Evolutionary conservation across 2,329 filamentous ascomycete genomes (phyloP).

Genomic region (Ascochyta clinopodiicola): DNA sequence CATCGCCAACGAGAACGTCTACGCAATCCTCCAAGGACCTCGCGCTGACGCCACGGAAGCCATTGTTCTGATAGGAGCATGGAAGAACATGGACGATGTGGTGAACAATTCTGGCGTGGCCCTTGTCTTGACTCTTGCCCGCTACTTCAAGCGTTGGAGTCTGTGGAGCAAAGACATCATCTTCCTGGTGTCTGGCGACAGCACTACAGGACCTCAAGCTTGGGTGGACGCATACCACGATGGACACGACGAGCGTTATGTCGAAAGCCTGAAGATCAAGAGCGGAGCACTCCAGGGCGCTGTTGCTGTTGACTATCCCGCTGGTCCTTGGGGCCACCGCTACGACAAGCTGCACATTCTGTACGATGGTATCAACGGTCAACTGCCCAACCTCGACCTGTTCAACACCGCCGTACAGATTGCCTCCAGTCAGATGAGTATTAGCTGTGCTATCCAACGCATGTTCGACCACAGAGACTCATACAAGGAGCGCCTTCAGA

Average conservation of each 20-base stretch:
- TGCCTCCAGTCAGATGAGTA: slow-evolving; percentile 89
- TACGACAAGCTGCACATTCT: slow-evolving; percentile 90
- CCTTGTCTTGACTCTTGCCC: slow-evolving; percentile 81
- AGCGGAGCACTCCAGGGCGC: slow-evolving; percentile 92
- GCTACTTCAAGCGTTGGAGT: slow-evolving; percentile 98
- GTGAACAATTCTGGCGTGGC: slow-evolving; percentile 88
- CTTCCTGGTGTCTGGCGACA: slow-evolving; percentile 86
- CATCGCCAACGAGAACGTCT: slow-evolving; percentile 85
- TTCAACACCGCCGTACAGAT: slow-evolving; percentile 93
- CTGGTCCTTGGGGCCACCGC: slow-evolving; percentile 70
- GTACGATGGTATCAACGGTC: slow-evolving; percentile 95
- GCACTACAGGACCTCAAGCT: slow-evolving; percentile 86
- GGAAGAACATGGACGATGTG: slow-evolving; percentile 79
- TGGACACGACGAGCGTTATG: slow-evolving; percentile 73
- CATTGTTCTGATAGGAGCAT: slow-evolving; percentile 88
- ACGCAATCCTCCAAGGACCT: slow-evolving; percentile 90
- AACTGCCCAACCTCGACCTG: slow-evolving; percentile 92
- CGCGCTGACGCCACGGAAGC: slow-evolving; percentile 96
- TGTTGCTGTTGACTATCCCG: slow-evolving; percentile 88
- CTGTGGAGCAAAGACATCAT: slow-evolving; percentile 99
- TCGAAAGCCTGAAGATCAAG: slow-evolving; percentile 83
- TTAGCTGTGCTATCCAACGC: slow-evolving; percentile 81
- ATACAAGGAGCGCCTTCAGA: slow-evolving; percentile 82
- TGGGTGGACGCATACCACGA: slow-evolving; percentile 99
- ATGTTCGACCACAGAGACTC: slow-evolving; percentile 79